Conservation (phyloP, 176 grass and related monocot genomes). For the Saccharum spontaneum region DNA sequence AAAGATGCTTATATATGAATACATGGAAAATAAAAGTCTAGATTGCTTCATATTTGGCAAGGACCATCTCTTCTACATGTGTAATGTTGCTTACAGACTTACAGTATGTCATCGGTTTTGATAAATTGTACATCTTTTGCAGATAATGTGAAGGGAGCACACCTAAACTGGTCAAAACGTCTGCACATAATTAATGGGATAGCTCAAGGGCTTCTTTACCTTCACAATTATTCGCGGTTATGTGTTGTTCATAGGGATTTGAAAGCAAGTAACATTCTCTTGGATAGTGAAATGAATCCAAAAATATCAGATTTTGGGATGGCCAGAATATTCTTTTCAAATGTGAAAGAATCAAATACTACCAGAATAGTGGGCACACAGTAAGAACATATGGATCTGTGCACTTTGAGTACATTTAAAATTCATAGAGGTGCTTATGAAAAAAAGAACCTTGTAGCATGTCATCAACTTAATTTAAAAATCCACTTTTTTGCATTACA, state of each 20-base stretch:
- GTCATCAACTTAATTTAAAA: constrained; percentile 22
- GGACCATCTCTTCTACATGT: background rate
- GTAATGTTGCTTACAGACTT: background rate
- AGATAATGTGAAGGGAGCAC: constrained; percentile 36
- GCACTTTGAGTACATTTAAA: constrained; percentile 12
- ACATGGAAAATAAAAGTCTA: constrained; percentile 73
- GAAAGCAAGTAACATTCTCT: constrained; percentile 77
- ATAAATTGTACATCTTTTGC: constrained; percentile 19
- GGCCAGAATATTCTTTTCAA: constrained; percentile 56
- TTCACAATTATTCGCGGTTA: constrained; percentile 59
- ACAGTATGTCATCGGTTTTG: background rate
- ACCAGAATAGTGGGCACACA: constrained; percentile 65
- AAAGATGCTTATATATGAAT: constrained; percentile 74
- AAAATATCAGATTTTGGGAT: constrained; percentile 80
- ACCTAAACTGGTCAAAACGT: constrained; percentile 48
- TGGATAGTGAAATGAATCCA: constrained; percentile 60
- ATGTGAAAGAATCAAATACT: constrained; percentile 46
- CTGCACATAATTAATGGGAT: constrained; percentile 52
- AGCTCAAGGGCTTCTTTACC: constrained; percentile 70
- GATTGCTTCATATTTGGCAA: constrained; percentile 64
- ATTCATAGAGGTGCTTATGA: background rate
- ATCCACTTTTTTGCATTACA: constrained; percentile 9
- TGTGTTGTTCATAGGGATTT: constrained; percentile 69
- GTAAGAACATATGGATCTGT: constrained; percentile 47
- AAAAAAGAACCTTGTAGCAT: background rate